Conservation (phyloP, 352 stramenopile species). For the Blastocystis sp. region DNA sequence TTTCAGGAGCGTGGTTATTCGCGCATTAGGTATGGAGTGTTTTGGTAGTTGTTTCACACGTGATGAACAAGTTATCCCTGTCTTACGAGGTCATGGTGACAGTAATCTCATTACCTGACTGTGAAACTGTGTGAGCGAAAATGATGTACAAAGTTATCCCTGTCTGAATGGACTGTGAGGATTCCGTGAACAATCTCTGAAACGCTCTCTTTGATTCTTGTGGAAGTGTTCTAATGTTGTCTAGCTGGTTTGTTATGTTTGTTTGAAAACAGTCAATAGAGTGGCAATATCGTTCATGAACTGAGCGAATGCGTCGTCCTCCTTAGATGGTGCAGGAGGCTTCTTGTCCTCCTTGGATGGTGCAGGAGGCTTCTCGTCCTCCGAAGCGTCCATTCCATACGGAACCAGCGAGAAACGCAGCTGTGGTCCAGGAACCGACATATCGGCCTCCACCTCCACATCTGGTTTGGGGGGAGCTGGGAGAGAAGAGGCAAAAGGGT, state of each 20-base stretch:
- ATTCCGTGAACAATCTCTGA: constrained; percentile 46
- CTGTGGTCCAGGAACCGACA: not conserved
- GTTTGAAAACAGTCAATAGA: constrained; percentile 21
- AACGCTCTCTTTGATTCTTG: not conserved
- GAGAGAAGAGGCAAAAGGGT: not conserved
- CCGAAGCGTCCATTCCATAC: not conserved
- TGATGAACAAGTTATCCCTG: constrained; percentile 49
- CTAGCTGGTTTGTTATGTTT: constrained; percentile 38
- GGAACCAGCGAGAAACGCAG: constrained; percentile 43
- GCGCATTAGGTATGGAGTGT: not conserved
- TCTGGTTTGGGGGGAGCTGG: not conserved
- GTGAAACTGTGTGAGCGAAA: not conserved
- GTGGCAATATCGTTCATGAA: constrained; percentile 29
- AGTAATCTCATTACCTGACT: constrained; percentile 42
- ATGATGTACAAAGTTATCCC: constrained; percentile 51
- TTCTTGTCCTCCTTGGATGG: not conserved
- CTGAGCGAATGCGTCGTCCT: not conserved
- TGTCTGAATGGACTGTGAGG: constrained; percentile 24
- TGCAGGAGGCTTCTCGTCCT: not conserved
- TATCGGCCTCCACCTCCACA: not conserved
- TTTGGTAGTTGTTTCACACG: not conserved
- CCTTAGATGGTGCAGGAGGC: not conserved
- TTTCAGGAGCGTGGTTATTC: not conserved
- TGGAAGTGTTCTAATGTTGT: not conserved
- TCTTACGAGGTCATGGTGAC: constrained; percentile 18